Evolutionary conservation across 306 rosid genomes (phyloP).

Genomic region (Fagus crenata): DNA sequence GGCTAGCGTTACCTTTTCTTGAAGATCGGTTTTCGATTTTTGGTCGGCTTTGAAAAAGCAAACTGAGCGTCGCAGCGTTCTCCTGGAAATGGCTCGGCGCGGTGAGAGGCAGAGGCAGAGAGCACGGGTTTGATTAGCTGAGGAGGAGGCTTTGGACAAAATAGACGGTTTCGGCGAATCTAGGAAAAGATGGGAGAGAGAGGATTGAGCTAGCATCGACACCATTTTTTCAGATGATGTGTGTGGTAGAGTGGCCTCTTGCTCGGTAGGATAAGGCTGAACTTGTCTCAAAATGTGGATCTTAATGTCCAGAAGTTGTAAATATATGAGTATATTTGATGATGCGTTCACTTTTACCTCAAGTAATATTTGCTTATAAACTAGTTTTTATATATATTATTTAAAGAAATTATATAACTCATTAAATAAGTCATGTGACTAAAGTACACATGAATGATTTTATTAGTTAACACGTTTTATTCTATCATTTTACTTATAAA

Average conservation of each 20-base stretch:
- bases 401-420: too few species aligned
- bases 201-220: constrained; percentile 33
- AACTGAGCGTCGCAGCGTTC: constrained; percentile 35
- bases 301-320: too few species aligned
- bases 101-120: constrained; percentile 34
- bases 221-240: not conserved
- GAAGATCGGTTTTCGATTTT: constrained; percentile 41
- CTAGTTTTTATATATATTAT: too few species aligned
- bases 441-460: too few species aligned
- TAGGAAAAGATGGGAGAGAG: constrained; percentile 32
- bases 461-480: too few species aligned
- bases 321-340: too few species aligned
- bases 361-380: too few species aligned
- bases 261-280: constrained; percentile 5
- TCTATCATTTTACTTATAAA: too few species aligned
- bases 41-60: constrained; percentile 58
- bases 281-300: too few species aligned
- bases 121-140: constrained; percentile 32
- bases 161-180: constrained; percentile 34
- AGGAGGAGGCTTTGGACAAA: constrained; percentile 31
- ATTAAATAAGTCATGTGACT: too few species aligned
- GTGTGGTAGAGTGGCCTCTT: not conserved
- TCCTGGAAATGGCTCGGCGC: constrained; percentile 12
- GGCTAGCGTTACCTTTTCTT: constrained; percentile 50
- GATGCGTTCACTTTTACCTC: too few species aligned